Base-by-base conservation (phyloP, 495 filamentous ascomycete species). In the Apodospora peruviana region DNA sequence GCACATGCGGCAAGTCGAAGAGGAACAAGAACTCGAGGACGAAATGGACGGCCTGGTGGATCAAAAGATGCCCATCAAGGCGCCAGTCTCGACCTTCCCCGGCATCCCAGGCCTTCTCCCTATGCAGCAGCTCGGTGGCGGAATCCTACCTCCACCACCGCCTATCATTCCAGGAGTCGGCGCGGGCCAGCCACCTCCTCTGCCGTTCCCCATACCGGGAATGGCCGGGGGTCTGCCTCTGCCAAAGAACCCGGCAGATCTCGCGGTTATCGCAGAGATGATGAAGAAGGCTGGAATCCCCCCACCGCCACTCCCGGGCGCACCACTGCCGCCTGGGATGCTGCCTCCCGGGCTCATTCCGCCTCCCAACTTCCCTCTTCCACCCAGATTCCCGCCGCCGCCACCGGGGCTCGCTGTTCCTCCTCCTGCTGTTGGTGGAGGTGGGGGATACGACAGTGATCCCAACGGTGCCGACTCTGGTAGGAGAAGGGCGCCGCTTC, bases 41-140 rank as follows among this genome's bases (percentile, higher is more conserved):
- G 91, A 96, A 65, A 85, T 83, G 42, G 91, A 96, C 32, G 89
- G 88, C 7, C 73, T 98, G n/a, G 86, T 93, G 22, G 93, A 98
- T 59, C 93, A 98, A 66, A 88, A 88, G 58, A 89, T 90, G 79
- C 83, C 85, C 18, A 63, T 71, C 58, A 78, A 58, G 34, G 73
- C 50, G 17, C 68, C 72, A 4, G 22, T 24, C 24, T 40, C 27
- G 72, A 68, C 65, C 8, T 75, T 80, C 51, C 73, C 74, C 3
- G 71, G 71, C 39, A 71, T 83, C 38, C 72, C 80, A 10, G 80
- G 76, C 8, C 62, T 81, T 44, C 64, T 71, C 5, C 60, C 75
- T 16, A 68, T 67, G 5, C 59, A 58, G 22, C 63, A 62, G 62
- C 54, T 17, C 48, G 25, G 59, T 55, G 48, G 50, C 3, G 45